Conservation (phyloP, 2,329 filamentous ascomycete species). For the Lachnellula hyalina region DNA sequence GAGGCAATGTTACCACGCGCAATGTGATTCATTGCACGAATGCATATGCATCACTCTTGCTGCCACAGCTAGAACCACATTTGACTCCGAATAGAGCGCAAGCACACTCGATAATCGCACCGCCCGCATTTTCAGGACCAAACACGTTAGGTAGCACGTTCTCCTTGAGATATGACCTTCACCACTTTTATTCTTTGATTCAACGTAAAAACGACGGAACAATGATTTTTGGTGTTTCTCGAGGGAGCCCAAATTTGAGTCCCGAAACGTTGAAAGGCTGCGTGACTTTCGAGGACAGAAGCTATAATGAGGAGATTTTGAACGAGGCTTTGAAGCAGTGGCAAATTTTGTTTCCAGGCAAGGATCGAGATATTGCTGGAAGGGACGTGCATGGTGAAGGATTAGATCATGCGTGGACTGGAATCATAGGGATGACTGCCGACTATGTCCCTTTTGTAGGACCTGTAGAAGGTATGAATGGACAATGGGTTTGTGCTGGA, state of each 20-base stretch:
- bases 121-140: constrained; percentile 32
- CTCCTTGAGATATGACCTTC: constrained; percentile 40
- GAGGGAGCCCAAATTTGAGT: constrained; percentile 37
- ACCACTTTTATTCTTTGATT: constrained; percentile 46
- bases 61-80: constrained; percentile 33
- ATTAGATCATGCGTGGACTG: constrained; percentile 41
- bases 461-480: constrained; percentile 34
- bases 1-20: constrained; percentile 29
- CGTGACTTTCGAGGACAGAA: constrained; percentile 36
- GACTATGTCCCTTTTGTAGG: constrained; percentile 45
- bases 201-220: constrained; percentile 40
- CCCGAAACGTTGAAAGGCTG: constrained; percentile 26
- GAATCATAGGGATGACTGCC: constrained; percentile 42
- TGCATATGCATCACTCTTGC: constrained; percentile 34
- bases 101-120: constrained; percentile 40
- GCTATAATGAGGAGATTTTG: constrained; percentile 36
- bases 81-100: constrained; percentile 41
- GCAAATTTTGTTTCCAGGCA: constrained; percentile 32
- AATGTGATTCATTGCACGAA: constrained; percentile 38
- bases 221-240: constrained; percentile 36
- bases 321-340: constrained; percentile 35
- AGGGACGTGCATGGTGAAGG: constrained; percentile 36
- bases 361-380: constrained; percentile 6
- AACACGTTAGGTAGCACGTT: constrained; percentile 36
- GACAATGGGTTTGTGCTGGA: constrained; percentile 45